Evolutionary conservation across 495 filamentous ascomycete species (phyloP).

Genomic region (Penicillium dipodomyicola): DNA sequence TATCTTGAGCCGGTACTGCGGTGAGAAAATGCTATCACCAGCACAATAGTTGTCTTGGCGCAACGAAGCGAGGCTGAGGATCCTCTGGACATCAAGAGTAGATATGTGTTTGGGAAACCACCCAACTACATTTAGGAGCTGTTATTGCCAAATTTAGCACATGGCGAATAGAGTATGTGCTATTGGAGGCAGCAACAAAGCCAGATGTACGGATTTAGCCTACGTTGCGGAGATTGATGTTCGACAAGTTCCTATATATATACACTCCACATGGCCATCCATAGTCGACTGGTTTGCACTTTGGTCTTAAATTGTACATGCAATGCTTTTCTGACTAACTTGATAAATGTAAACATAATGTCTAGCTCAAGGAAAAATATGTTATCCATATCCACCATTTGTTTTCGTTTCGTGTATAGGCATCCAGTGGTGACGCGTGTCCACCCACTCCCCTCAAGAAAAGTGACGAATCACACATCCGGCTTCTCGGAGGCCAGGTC

Average conservation of each 20-base stretch:
- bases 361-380: background rate
- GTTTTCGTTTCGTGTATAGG: too few species aligned
- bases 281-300: background rate
- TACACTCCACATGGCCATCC: background rate
- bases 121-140: background rate
- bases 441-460: background rate
- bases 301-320: background rate
- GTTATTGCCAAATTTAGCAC: background rate
- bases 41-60: background rate
- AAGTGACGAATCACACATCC: background rate
- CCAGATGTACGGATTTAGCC: background rate
- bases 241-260: background rate
- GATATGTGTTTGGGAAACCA: background rate
- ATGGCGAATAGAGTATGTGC: background rate
- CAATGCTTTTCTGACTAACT: background rate
- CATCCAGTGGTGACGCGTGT: background rate
- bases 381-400: background rate
- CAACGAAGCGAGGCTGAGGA: background rate
- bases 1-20: background rate
- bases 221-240: background rate
- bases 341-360: background rate
- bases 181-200: background rate
- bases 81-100: background rate
- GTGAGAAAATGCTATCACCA: background rate
- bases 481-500: slow-evolving; percentile 2